Evolutionary conservation across 345 rosid genomes (phyloP).

Genomic region (Rubroshorea leprosula): DNA sequence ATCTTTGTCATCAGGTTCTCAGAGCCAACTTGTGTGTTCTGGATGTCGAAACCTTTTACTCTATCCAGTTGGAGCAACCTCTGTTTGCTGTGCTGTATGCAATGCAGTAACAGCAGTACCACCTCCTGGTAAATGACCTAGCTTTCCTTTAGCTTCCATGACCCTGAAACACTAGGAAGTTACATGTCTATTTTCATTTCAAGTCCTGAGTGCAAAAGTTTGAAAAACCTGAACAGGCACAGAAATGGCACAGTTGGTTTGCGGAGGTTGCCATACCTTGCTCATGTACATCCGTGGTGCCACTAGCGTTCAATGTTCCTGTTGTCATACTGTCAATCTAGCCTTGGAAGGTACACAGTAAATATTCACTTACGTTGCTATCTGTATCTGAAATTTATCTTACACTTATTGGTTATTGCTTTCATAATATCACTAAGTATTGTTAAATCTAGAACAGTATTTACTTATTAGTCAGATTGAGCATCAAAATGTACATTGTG

Average conservation of each 20-base stretch:
- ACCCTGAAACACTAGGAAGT: neutral
- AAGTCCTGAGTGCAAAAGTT: too few species aligned
- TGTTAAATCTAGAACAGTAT: slow-evolving; percentile 3
- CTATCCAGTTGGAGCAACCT: slow-evolving; percentile 89
- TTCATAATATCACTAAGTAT: neutral
- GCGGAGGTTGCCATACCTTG: slow-evolving; percentile 97
- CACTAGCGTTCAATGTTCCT: slow-evolving; percentile 94
- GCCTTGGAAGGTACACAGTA: slow-evolving; percentile 64
- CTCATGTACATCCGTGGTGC: slow-evolving; percentile 98
- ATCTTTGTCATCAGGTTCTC: slow-evolving; percentile 39
- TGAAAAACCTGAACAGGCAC: slow-evolving; percentile 89
- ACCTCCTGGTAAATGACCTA: slow-evolving; percentile 63
- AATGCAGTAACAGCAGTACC: slow-evolving; percentile 96
- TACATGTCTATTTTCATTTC: neutral
- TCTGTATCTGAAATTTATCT: neutral
- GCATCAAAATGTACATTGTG: slow-evolving; percentile 2
- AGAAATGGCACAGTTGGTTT: slow-evolving; percentile 95
- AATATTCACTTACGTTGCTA: too few species aligned
- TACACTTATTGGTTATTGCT: neutral
- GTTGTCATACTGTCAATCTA: slow-evolving; percentile 91
- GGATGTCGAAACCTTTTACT: slow-evolving; percentile 90
- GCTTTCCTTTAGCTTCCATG: neutral
- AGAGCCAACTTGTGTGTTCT: slow-evolving; percentile 93
- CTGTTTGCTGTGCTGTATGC: slow-evolving; percentile 99
- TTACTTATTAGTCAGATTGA: neutral